Percentiles rank a stretch among this genome's conserved stretches.
Conservation (phyloP, 768 basidiomycete genomes). For the Tylopilus vinaceipallidus region DNA sequence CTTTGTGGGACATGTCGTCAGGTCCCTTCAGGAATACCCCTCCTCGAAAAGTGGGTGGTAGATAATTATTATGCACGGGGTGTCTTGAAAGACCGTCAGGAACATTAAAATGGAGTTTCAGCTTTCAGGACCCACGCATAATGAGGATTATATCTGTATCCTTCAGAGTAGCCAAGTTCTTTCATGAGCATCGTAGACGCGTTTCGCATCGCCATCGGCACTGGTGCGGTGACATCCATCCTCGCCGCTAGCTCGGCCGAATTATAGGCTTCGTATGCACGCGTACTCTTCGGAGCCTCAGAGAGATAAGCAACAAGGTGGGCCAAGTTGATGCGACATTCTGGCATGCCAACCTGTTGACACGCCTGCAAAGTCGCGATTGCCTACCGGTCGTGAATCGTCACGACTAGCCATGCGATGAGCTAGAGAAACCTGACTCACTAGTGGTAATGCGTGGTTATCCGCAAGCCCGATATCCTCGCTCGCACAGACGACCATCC, state of each 20-base stretch:
- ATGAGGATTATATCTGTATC: constrained; percentile 62
- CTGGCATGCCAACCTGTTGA: constrained; percentile 76
- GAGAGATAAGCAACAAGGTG: constrained; percentile 76
- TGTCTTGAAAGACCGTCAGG: constrained; percentile 39
- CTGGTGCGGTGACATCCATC: constrained; percentile 48
- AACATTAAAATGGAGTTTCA: background rate
- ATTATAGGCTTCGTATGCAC: constrained; percentile 76
- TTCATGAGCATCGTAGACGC: constrained; percentile 74
- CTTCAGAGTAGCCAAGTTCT: constrained; percentile 62
- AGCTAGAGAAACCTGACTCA: constrained; percentile 27
- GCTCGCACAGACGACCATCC: constrained; percentile 78
- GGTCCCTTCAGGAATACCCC: constrained; percentile 44
- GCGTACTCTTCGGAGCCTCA: constrained; percentile 81
- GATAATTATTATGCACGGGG: constrained; percentile 62
- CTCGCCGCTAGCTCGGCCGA: constrained; percentile 63
- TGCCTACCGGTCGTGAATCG: constrained; percentile 42
- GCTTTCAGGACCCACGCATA: constrained; percentile 41
- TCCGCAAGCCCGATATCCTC: constrained; percentile 87
- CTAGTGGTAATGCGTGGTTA: constrained; percentile 70
- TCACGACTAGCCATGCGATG: constrained; percentile 10
- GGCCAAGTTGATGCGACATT: constrained; percentile 75
- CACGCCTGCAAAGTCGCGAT: constrained; percentile 62
- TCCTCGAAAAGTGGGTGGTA: constrained; percentile 48
- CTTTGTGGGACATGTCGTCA: constrained; percentile 44
- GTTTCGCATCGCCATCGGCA: constrained; percentile 75